Evolutionary conservation across 2,329 filamentous ascomycete genomes (phyloP).

Genomic region (Triangularia verruculosa): DNA sequence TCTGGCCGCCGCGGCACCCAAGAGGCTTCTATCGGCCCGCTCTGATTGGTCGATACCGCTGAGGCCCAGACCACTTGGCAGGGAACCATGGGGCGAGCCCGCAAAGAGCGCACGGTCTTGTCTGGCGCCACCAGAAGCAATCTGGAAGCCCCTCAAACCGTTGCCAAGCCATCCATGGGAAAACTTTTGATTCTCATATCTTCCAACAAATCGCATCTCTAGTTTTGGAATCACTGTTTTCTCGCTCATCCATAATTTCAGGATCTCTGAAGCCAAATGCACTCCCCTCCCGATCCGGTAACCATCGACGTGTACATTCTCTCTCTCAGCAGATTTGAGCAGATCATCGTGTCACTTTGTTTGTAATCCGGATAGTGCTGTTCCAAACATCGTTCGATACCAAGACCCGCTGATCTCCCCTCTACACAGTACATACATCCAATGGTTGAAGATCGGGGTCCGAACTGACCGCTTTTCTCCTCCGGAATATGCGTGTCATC

Average conservation of each 20-base stretch:
- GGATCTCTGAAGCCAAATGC: neutral
- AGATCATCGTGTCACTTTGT: slow-evolving; percentile 13
- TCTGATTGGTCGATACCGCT: slow-evolving; percentile 19
- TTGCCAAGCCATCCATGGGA: neutral
- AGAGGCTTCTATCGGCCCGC: neutral
- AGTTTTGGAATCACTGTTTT: neutral
- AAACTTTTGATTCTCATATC: neutral
- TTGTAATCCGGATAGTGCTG: neutral
- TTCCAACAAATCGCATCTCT: neutral
- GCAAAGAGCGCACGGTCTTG: slow-evolving; percentile 9
- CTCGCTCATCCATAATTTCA: neutral
- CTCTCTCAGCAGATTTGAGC: neutral
- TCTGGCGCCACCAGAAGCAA: slow-evolving; percentile 23
- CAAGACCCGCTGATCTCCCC: neutral
- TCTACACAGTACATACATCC: too few relatives aligned
- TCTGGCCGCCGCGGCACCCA: slow-evolving; percentile 17
- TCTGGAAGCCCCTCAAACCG: neutral
- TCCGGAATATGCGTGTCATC: neutral
- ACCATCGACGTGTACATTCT: neutral
- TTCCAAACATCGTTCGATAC: slow-evolving; percentile 4
- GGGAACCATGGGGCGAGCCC: slow-evolving; percentile 22
- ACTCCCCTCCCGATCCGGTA: slow-evolving; percentile 8
- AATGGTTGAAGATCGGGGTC: neutral
- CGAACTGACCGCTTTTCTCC: neutral
- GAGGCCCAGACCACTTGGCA: slow-evolving; percentile 21